These are phyloP conservation scores for Stemphylium lycopersici DNA, from an alignment of 2,329 filamentous ascomycete genomes.

Conservation along the genomic window DNA sequence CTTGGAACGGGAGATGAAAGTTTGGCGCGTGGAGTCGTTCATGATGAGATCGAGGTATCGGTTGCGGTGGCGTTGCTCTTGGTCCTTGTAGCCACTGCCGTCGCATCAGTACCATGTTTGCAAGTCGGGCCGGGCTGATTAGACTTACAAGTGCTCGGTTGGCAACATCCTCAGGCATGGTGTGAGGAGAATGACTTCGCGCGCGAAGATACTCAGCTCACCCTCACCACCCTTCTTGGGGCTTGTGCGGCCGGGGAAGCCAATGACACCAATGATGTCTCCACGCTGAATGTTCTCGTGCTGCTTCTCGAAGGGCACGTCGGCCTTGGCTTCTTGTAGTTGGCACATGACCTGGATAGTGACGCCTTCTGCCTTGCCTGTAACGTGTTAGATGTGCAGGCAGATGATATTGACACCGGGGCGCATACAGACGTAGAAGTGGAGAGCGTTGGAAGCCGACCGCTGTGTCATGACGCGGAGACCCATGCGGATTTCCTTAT, in stretches of 20 bases:
- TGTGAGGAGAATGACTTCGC: constrained; percentile 81
- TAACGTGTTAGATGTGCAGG: constrained; percentile 14
- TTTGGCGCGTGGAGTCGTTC: constrained; percentile 84
- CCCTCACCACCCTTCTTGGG: constrained; percentile 90
- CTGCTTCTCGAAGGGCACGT: constrained; percentile 79
- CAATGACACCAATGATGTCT: constrained; percentile 88
- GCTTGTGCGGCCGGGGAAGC: constrained; percentile 82
- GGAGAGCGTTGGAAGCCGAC: constrained; percentile 30
- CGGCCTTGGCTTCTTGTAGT: constrained; percentile 74
- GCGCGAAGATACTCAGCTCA: constrained; percentile 92
- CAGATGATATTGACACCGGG: not conserved
- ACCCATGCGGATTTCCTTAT: constrained; percentile 76
- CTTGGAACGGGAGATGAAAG: constrained; percentile 84
- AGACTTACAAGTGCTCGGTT: constrained; percentile 61
- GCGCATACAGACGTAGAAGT: constrained; percentile 39
- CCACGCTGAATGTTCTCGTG: constrained; percentile 88
- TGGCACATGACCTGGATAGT: constrained; percentile 94
- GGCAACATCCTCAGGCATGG: constrained; percentile 92
- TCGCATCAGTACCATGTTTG: not conserved
- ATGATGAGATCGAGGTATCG: constrained; percentile 96
- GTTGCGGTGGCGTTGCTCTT: constrained; percentile 91
- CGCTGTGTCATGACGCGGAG: constrained; percentile 74
- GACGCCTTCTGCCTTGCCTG: constrained; percentile 70
- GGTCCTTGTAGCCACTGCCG: constrained; percentile 87
- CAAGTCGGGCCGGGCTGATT: constrained; percentile 47